Percentiles rank a stretch among this genome's conserved stretches.
These are phyloP conservation scores for Trifolium pratense DNA, from an alignment of 306 rosid species.

Conservation along the genomic window DNA sequence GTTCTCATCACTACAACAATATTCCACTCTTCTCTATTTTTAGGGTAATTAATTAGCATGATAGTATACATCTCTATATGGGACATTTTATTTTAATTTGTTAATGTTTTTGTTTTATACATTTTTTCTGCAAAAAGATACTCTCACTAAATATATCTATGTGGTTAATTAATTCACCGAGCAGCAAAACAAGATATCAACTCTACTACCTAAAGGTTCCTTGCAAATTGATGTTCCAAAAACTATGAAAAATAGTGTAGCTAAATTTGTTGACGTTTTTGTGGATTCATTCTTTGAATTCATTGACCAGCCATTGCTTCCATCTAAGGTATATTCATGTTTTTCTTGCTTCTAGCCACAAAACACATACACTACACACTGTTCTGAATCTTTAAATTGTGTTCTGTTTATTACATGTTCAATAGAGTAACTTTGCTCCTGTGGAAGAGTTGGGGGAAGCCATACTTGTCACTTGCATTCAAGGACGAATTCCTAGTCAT, in stretches of 20 bases:
- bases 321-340: constrained; percentile 53
- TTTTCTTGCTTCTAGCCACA: background rate
- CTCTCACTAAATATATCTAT: background rate
- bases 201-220: constrained; percentile 36
- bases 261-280: constrained; percentile 56
- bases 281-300: constrained; percentile 71
- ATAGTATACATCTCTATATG: no score
- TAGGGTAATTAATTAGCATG: constrained; percentile 46
- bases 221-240: constrained; percentile 43
- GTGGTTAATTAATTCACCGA: background rate
- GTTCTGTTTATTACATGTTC: background rate
- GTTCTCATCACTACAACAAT: constrained; percentile 21
- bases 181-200: constrained; percentile 47
- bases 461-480: constrained; percentile 41
- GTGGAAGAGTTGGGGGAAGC: constrained; percentile 64
- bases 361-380: no score
- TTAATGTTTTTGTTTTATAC: background rate
- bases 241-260: constrained; percentile 36
- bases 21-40: constrained; percentile 38
- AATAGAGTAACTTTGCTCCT: constrained; percentile 61
- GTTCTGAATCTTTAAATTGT: no score
- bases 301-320: constrained; percentile 60
- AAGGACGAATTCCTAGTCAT: constrained; percentile 56
- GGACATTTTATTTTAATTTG: no score
- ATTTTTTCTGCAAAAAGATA: background rate